Evolutionary conservation across 1,139 yeast genomes (phyloP).

Genomic region (Sugiyamaella pinicola): DNA sequence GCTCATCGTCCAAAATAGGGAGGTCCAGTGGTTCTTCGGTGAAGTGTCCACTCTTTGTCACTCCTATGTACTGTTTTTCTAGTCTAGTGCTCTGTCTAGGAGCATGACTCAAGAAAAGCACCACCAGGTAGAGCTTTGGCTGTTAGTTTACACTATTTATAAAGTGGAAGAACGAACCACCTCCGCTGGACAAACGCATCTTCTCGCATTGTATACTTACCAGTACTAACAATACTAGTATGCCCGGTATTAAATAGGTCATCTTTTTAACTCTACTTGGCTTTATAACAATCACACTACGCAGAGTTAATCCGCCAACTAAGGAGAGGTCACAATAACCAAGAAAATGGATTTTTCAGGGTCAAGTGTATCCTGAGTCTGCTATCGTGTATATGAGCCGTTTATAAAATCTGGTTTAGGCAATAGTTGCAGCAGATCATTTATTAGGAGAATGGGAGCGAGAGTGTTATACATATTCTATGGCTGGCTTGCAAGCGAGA

Average conservation of each 20-base stretch:
- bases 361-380: not conserved
- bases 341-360: constrained; percentile 4
- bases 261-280: not conserved
- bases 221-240: constrained; percentile 4
- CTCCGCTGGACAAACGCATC: too few relatives aligned
- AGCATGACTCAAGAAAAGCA: constrained; percentile 58
- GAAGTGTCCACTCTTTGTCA: constrained; percentile 42
- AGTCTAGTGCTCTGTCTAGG: constrained; percentile 59
- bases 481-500: too few relatives aligned
- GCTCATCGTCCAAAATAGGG: constrained; percentile 29
- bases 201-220: not conserved
- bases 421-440: constrained; percentile 6
- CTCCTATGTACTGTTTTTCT: constrained; percentile 52
- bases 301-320: too few relatives aligned
- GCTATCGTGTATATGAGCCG: constrained; percentile 15
- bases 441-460: too few relatives aligned
- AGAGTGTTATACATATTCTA: too few relatives aligned
- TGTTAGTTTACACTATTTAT: not conserved
- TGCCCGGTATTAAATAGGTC: not conserved
- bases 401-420: not conserved
- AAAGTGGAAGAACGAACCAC: too few relatives aligned
- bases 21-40: constrained; percentile 33
- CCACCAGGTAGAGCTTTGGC: constrained; percentile 45
- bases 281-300: not conserved
- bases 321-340: not conserved